Percentiles rank a stretch among this genome's conserved stretches.
Conservation (phyloP, 2,329 filamentous ascomycete species). For the Meredithiella fracta region DNA sequence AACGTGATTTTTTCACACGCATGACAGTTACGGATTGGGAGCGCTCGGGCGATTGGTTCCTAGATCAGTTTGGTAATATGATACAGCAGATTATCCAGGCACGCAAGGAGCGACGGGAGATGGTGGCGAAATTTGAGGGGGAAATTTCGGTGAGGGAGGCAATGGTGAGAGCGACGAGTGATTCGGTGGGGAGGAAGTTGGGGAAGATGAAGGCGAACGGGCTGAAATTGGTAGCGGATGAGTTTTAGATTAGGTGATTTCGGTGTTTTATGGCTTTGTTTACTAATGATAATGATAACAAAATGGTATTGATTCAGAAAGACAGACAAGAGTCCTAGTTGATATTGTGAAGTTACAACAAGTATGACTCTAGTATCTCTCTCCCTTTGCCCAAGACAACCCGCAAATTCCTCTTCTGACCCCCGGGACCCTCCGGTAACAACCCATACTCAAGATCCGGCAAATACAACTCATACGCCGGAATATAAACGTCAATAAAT, state of each 20-base stretch:
- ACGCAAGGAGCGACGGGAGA: constrained; percentile 32
- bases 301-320: too few relatives aligned
- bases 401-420: constrained; percentile 39
- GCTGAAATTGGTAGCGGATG: constrained; percentile 32
- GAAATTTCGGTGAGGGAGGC: constrained; percentile 40
- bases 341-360: neutral
- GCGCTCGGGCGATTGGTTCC: constrained; percentile 42
- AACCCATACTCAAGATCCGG: neutral
- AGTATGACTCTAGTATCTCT: constrained; percentile 34
- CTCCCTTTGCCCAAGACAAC: constrained; percentile 45
- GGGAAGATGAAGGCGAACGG: constrained; percentile 39
- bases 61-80: constrained; percentile 35
- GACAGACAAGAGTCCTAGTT: too few relatives aligned
- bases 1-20: constrained; percentile 34
- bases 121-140: constrained; percentile 35
- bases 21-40: constrained; percentile 43
- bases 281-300: too few relatives aligned
- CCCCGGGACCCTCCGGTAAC: constrained; percentile 18
- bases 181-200: constrained; percentile 39
- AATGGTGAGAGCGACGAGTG: constrained; percentile 34
- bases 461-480: constrained; percentile 49
- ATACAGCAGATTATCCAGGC: constrained; percentile 32
- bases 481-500: constrained; percentile 57
- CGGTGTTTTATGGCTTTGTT: neutral
- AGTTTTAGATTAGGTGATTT: neutral